Evolutionary conservation across 2,329 filamentous ascomycete species (phyloP).

Genomic region (Diaporthe humulicola): DNA sequence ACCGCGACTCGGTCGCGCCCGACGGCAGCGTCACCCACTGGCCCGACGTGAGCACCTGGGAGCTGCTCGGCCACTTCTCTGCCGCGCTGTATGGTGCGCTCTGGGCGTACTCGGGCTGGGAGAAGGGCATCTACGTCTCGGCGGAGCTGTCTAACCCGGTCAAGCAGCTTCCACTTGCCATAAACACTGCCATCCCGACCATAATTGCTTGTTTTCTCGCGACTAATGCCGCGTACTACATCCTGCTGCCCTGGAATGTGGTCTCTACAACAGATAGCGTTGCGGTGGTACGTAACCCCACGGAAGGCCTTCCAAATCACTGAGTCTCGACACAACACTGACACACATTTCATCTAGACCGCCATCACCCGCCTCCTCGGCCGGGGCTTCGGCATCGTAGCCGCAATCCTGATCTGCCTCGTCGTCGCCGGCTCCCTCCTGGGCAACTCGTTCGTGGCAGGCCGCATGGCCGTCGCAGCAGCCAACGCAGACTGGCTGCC

Average conservation of each 20-base stretch:
- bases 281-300: conserved; percentile 64
- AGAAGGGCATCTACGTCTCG: conserved; percentile 71
- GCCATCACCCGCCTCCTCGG: conserved; percentile 69
- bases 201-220: conserved; percentile 71
- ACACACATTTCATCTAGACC: conserved; percentile 54
- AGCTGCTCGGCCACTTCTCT: conserved; percentile 70
- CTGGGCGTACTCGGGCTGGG: conserved; percentile 77
- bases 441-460: conserved; percentile 73
- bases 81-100: conserved; percentile 72
- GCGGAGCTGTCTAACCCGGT: conserved; percentile 65
- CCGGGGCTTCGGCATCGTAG: conserved; percentile 63
- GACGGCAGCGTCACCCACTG: conserved; percentile 65
- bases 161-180: conserved; percentile 69
- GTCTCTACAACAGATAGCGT: conserved; percentile 72
- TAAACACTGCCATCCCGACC: conserved; percentile 71
- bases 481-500: conserved; percentile 67
- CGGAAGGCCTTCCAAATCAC: not conserved
- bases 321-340: not conserved
- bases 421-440: conserved; percentile 73
- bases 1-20: conserved; percentile 62
- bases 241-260: conserved; percentile 71
- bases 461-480: conserved; percentile 72
- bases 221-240: conserved; percentile 73
- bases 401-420: conserved; percentile 69
- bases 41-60: conserved; percentile 65